Percentiles rank a stretch among this genome's conserved stretches.
Evolutionary conservation across 1,284 basidiomycete genomes (phyloP).

Genomic region (Irpex rosettiformis): DNA sequence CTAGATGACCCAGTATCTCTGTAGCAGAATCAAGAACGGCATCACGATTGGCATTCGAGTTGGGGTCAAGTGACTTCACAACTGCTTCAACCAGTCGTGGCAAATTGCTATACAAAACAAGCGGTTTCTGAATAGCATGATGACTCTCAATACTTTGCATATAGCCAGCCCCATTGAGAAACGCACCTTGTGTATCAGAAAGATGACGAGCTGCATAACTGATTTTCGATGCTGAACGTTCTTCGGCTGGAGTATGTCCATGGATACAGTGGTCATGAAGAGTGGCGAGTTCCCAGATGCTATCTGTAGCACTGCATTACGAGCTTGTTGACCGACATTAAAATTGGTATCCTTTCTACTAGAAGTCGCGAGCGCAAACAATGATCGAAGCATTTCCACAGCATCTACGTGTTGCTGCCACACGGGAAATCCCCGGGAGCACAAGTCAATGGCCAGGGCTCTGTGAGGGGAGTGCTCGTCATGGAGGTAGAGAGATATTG

Average conservation of each 20-base stretch:
- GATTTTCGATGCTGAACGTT: constrained; percentile 80
- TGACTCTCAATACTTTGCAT: neutral
- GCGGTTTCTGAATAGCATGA: constrained; percentile 62
- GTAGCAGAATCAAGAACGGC: constrained; percentile 90
- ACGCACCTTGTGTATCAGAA: constrained; percentile 84
- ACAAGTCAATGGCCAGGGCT: constrained; percentile 84
- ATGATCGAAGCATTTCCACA: constrained; percentile 81
- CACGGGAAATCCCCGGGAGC: constrained; percentile 84
- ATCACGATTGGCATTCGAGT: constrained; percentile 78
- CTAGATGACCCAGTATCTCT: constrained; percentile 88
- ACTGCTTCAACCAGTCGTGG: constrained; percentile 92
- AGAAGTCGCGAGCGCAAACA: constrained; percentile 81
- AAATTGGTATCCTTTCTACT: constrained; percentile 59
- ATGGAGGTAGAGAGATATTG: constrained; percentile 74
- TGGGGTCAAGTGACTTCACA: constrained; percentile 95
- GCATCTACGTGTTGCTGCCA: constrained; percentile 96
- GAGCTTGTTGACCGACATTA: constrained; percentile 65
- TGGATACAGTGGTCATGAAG: constrained; percentile 92
- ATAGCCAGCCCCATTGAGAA: neutral
- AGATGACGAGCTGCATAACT: constrained; percentile 92
- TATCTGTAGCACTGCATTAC: constrained; percentile 81
- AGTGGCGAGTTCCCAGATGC: constrained; percentile 82
- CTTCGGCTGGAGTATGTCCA: constrained; percentile 86
- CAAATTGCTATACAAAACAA: constrained; percentile 83
- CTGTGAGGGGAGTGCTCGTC: constrained; percentile 66